Conservation (phyloP, 2,329 filamentous ascomycete species). For the Bipolaris victoriae region DNA sequence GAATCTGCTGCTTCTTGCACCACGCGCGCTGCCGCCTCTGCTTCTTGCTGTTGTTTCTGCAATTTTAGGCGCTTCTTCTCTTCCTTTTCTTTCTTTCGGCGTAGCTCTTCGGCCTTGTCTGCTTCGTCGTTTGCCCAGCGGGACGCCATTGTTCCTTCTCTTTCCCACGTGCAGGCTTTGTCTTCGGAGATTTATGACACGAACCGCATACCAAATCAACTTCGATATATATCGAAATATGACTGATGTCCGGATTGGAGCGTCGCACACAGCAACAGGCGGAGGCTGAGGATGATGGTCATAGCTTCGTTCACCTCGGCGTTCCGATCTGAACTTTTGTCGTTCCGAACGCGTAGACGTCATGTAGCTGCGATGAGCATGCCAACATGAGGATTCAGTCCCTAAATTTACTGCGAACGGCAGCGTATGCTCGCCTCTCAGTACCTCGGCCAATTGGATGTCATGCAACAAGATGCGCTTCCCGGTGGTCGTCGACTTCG, state of each 20-base stretch:
- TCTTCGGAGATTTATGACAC: not conserved
- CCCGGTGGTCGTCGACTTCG: conserved; percentile 48
- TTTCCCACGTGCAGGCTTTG: not conserved
- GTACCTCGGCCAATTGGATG: conserved; percentile 10
- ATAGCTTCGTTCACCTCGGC: conserved; percentile 42
- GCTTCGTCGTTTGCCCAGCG: conserved; percentile 89
- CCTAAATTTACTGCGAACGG: conserved; percentile 34
- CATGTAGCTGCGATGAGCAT: conserved; percentile 39
- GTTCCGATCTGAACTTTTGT: conserved; percentile 38
- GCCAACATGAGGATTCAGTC: conserved; percentile 40
- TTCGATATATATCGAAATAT: not conserved
- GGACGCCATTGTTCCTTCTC: conserved; percentile 61
- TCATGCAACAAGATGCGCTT: conserved; percentile 21
- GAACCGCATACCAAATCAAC: not conserved
- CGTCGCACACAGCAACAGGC: conserved; percentile 5
- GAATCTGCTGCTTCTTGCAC: conserved; percentile 32
- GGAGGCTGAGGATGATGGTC: conserved; percentile 29
- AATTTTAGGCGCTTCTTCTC: conserved; percentile 85
- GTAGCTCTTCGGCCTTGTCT: conserved; percentile 74
- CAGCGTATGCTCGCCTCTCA: conserved; percentile 26
- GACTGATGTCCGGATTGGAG: not conserved
- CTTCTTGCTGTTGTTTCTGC: conserved; percentile 76
- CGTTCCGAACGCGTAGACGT: conserved; percentile 33
- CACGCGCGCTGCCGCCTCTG: conserved; percentile 57
- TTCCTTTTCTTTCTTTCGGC: conserved; percentile 81